phyloP scores from a whole-genome alignment of 1,284 basidiomycete genomes.

The Cryptococcus sp. region DNA sequence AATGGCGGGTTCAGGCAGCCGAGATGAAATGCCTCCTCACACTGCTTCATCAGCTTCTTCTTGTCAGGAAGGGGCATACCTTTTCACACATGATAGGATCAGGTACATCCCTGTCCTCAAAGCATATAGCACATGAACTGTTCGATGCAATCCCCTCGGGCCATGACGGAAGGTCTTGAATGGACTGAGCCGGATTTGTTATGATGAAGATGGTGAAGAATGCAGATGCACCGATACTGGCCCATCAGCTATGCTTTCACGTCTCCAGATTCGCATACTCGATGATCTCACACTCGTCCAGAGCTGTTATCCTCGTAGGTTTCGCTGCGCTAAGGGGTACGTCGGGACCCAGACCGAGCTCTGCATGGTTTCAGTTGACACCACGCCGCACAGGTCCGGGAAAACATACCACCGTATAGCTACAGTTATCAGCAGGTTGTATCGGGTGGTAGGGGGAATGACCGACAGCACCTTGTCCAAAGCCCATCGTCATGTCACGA shows the following conservation, averaged over 20 bases:
- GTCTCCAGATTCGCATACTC: slow-evolving; percentile 55
- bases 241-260: not conserved
- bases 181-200: slow-evolving; percentile 59
- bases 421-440: slow-evolving; percentile 4
- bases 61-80: slow-evolving; percentile 50
- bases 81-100: slow-evolving; percentile 79
- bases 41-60: slow-evolving; percentile 51
- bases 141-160: slow-evolving; percentile 67
- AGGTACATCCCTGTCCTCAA: slow-evolving; percentile 61
- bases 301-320: slow-evolving; percentile 65
- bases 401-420: slow-evolving; percentile 30
- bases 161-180: slow-evolving; percentile 57
- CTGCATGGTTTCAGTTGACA: slow-evolving; percentile 44
- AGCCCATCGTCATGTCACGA: slow-evolving; percentile 62
- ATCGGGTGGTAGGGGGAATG: slow-evolving; percentile 1
- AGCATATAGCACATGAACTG: slow-evolving; percentile 68
- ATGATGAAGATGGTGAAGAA: slow-evolving; percentile 80
- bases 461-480: slow-evolving; percentile 41
- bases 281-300: slow-evolving; percentile 70
- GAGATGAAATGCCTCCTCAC: slow-evolving; percentile 83
- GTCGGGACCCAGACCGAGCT: slow-evolving; percentile 74
- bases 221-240: slow-evolving; percentile 76
- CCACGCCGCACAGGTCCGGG: not conserved
- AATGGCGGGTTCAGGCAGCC: slow-evolving; percentile 76
- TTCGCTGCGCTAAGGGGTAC: slow-evolving; percentile 83